Conservation (phyloP, 2,329 filamentous ascomycete species). For the Alternaria panax region DNA sequence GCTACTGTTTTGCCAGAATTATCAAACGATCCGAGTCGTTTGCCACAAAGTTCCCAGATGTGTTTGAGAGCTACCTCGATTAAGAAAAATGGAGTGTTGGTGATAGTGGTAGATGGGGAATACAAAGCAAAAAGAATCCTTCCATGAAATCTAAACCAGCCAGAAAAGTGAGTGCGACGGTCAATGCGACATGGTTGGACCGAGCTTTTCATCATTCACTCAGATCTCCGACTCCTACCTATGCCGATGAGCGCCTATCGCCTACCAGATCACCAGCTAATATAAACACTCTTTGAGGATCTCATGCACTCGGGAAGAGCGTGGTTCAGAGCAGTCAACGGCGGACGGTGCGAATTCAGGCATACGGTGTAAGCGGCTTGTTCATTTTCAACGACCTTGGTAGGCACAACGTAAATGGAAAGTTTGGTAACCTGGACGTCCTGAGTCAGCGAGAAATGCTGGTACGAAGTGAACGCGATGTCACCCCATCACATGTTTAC, state of each 20-base stretch:
- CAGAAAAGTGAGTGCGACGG: not conserved
- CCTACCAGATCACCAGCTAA: not conserved
- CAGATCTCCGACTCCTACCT: not conserved
- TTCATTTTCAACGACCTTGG: not conserved
- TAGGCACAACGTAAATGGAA: not conserved
- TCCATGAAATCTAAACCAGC: not conserved
- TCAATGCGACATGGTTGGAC: constrained; percentile 1
- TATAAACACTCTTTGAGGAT: not conserved
- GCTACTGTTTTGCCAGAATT: not conserved
- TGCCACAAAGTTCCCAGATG: not conserved
- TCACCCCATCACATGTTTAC: not conserved
- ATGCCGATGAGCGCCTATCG: not conserved
- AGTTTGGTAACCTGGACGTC: not conserved
- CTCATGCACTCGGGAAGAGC: not conserved
- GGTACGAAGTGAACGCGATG: too few relatives aligned
- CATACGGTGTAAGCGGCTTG: not conserved
- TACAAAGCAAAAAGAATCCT: not conserved
- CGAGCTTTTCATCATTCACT: constrained; percentile 8
- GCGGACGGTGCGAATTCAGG: not conserved
- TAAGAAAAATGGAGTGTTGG: not conserved
- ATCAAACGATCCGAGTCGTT: not conserved
- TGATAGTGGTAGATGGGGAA: not conserved
- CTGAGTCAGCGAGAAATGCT: not conserved
- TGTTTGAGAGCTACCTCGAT: not conserved
- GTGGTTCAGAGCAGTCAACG: not conserved